phyloP scores from a whole-genome alignment of 345 rosid species.

The Ailanthus altissimus region DNA sequence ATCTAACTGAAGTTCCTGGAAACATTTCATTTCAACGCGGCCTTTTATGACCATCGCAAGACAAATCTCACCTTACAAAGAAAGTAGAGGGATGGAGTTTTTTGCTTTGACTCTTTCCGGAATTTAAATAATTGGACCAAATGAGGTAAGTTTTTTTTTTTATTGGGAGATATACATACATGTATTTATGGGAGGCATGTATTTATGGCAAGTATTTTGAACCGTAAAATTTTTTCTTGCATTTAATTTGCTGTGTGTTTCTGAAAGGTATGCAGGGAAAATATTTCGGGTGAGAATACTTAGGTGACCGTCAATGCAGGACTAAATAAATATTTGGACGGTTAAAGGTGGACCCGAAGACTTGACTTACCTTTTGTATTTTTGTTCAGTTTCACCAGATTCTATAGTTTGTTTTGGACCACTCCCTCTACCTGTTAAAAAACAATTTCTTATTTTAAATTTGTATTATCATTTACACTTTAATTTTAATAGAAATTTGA shows the following conservation, averaged over 20 bases:
- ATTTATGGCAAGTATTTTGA: not conserved
- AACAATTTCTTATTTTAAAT: too few relatives aligned
- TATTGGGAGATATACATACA: not conserved
- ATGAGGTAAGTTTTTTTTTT: not conserved
- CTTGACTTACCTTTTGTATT: not conserved
- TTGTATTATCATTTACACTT: too few relatives aligned
- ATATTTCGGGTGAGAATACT: not conserved
- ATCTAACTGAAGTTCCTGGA: conserved; percentile 20
- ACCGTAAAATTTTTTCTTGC: not conserved
- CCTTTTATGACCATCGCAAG: conserved; percentile 30
- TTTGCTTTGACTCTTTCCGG: not conserved
- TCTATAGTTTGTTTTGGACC: too few relatives aligned
- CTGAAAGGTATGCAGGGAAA: not conserved
- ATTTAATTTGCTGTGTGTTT: not conserved
- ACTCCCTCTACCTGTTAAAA: too few relatives aligned
- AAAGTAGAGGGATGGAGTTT: not conserved
- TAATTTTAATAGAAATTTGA: too few relatives aligned
- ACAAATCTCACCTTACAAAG: not conserved
- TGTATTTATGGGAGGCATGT: not conserved
- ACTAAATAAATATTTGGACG: conserved; percentile 20
- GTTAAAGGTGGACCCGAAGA: conserved; percentile 18
- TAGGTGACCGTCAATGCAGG: conserved; percentile 12
- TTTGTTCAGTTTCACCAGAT: too few relatives aligned
- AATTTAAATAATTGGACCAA: not conserved
- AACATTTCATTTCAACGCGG: conserved; percentile 13